These are phyloP conservation scores for Pezicula radicicola DNA, from an alignment of 2,329 filamentous ascomycete species.

Conservation along the genomic window DNA sequence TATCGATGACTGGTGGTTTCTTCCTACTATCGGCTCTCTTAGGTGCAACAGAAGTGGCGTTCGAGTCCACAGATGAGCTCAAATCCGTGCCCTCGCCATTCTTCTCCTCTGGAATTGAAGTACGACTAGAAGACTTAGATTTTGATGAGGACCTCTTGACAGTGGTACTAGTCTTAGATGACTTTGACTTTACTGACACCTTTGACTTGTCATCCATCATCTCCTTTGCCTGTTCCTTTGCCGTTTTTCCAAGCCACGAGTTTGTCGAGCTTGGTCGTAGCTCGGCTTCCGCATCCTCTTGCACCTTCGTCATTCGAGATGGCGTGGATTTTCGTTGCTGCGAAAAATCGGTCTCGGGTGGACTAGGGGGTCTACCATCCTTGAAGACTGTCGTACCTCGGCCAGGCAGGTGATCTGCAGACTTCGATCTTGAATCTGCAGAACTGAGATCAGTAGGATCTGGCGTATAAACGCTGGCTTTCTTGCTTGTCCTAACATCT, in stretches of 20 bases:
- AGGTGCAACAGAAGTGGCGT: constrained; percentile 37
- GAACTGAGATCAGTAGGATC: constrained; percentile 68
- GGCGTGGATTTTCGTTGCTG: constrained; percentile 33
- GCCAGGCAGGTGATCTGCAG: constrained; percentile 37
- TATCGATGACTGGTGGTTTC: constrained; percentile 20
- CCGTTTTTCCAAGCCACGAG: constrained; percentile 34
- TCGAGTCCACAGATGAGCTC: constrained; percentile 27
- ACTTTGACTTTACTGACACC: constrained; percentile 50
- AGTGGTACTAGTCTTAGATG: constrained; percentile 56
- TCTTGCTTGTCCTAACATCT: constrained; percentile 19
- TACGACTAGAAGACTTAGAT: constrained; percentile 29
- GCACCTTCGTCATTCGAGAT: constrained; percentile 31
- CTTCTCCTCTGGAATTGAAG: constrained; percentile 8
- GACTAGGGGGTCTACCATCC: constrained; percentile 55
- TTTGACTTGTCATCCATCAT: constrained; percentile 46
- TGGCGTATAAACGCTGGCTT: constrained; percentile 53
- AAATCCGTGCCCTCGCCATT: constrained; percentile 16
- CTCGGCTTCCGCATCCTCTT: constrained; percentile 34
- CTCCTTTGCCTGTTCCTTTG: constrained; percentile 10
- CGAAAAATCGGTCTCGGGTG: constrained; percentile 60
- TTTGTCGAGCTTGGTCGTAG: constrained; percentile 40
- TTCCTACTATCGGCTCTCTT: constrained; percentile 34
- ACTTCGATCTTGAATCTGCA: constrained; percentile 43
- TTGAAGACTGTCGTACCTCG: constrained; percentile 40
- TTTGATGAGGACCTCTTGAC: constrained; percentile 33